phyloP scores from a whole-genome alignment of 257 asterid genomes.

The Cinchona pubescens region DNA sequence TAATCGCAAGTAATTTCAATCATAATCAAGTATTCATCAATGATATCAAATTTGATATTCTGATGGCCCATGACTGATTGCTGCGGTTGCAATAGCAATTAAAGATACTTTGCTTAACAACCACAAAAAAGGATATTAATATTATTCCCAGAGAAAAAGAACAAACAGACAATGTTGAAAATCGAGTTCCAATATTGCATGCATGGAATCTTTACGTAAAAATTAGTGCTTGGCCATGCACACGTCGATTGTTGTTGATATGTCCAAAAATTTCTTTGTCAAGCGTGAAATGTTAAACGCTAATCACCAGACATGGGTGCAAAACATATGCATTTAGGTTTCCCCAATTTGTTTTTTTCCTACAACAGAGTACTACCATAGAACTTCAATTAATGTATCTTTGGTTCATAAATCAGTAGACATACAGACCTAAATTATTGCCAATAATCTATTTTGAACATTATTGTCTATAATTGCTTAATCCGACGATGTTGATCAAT shows the following conservation, averaged over 20 bases:
- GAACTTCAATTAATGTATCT: background rate
- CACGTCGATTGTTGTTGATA: background rate
- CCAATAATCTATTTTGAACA: background rate
- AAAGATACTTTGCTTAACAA: constrained; percentile 18
- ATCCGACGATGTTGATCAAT: background rate
- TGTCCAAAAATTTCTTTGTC: background rate
- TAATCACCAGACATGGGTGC: background rate
- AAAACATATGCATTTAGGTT: background rate
- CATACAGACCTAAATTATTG: background rate
- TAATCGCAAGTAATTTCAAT: background rate
- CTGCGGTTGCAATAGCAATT: background rate
- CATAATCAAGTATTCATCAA: background rate
- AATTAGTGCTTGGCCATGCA: constrained; percentile 8
- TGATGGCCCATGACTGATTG: background rate
- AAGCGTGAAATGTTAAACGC: background rate
- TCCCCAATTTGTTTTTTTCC: background rate
- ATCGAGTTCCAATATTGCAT: background rate
- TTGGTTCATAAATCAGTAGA: background rate
- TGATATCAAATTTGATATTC: background rate
- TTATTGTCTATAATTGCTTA: background rate
- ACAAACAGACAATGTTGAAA: background rate
- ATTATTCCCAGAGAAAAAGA: background rate
- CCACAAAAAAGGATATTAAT: constrained; percentile 1
- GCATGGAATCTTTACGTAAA: background rate
- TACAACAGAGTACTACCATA: background rate